phyloP scores from a whole-genome alignment of 2,329 filamentous ascomycete genomes.

The Fusarium sp. region DNA sequence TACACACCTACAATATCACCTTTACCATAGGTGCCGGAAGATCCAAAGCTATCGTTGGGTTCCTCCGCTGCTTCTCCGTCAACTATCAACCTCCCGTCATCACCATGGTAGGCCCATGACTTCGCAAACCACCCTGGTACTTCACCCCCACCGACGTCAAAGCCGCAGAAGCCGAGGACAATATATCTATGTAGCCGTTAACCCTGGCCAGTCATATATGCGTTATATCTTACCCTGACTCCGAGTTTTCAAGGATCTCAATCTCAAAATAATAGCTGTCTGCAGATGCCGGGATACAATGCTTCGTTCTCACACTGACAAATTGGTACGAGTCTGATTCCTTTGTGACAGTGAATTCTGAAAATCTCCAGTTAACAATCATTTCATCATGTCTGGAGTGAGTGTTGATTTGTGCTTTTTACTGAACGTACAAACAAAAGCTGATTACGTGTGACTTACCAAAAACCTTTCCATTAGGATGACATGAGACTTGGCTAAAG shows the following conservation, averaged over 20 bases:
- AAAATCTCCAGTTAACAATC: too few relatives aligned
- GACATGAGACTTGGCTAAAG: too few relatives aligned
- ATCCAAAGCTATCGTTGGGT: not conserved
- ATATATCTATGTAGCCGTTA: too few relatives aligned
- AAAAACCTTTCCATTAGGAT: too few relatives aligned
- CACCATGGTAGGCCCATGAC: not conserved
- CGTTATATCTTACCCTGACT: too few relatives aligned
- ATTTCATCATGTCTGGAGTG: too few relatives aligned
- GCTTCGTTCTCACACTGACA: not conserved
- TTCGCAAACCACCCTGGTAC: not conserved
- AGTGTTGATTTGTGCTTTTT: too few relatives aligned
- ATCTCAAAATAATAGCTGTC: not conserved
- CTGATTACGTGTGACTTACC: too few relatives aligned
- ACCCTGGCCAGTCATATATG: too few relatives aligned
- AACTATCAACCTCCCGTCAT: not conserved
- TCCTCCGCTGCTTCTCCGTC: accelerated
- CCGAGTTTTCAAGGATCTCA: not conserved
- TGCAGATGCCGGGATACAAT: not conserved
- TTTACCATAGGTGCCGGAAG: not conserved
- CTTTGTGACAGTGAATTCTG: too few relatives aligned
- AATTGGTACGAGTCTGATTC: too few relatives aligned
- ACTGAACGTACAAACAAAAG: too few relatives aligned
- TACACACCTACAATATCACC: not conserved
- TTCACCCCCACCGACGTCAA: accelerated
- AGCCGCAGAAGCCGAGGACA: not conserved